Conservation (phyloP, 805 yeast genomes). For the Sugiyamaella valdiviana region DNA sequence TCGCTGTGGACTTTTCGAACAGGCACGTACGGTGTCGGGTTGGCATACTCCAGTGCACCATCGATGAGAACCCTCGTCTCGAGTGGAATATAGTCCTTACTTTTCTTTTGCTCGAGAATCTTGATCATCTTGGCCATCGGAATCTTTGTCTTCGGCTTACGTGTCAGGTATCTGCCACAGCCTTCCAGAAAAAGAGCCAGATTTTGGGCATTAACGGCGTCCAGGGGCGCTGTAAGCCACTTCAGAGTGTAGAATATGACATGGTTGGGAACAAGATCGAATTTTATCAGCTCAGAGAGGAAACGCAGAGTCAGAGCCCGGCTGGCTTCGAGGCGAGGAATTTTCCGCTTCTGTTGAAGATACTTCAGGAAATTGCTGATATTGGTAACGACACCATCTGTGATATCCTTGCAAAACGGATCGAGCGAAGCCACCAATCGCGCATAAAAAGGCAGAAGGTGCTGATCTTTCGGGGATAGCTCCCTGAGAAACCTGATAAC, state of each 20-base stretch:
- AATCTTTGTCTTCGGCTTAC: conserved; percentile 48
- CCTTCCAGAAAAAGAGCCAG: conserved; percentile 65
- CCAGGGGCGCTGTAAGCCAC: conserved; percentile 46
- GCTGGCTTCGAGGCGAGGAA: conserved; percentile 13
- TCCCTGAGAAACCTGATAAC: conserved; percentile 47
- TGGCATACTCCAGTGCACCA: conserved; percentile 32
- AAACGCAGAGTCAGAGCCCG: conserved; percentile 42
- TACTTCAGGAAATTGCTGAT: conserved; percentile 39
- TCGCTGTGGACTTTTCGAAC: conserved; percentile 23
- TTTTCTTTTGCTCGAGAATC: conserved; percentile 45
- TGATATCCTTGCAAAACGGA: conserved; percentile 43
- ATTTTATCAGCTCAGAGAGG: conserved; percentile 70
- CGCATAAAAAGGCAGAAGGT: conserved; percentile 42
- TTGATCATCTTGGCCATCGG: conserved; percentile 60
- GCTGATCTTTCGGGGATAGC: conserved; percentile 38
- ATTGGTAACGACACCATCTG: conserved; percentile 45
- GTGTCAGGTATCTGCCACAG: conserved; percentile 59
- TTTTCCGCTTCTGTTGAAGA: conserved; percentile 18
- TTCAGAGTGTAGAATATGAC: conserved; percentile 68
- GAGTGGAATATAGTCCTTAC: conserved; percentile 43
- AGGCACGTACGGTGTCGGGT: conserved; percentile 29
- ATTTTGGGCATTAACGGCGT: conserved; percentile 58
- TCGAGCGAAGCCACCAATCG: conserved; percentile 64
- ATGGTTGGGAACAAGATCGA: conserved; percentile 64
- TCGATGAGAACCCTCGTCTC: conserved; percentile 55